Evolutionary conservation across 169 alveolate species (phyloP).

Genomic region (Eimeria tenella): DNA sequence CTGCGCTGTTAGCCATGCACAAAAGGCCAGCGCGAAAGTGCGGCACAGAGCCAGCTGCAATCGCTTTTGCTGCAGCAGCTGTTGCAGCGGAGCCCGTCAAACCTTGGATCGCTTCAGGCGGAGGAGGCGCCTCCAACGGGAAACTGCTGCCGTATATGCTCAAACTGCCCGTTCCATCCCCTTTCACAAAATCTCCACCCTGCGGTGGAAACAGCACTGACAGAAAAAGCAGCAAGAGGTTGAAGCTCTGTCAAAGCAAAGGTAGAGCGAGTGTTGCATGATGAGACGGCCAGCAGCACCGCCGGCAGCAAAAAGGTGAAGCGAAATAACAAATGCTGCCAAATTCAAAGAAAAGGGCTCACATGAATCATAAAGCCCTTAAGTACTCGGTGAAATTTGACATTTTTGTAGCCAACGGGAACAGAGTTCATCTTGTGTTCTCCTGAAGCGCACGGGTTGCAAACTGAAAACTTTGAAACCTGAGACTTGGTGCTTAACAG

Average conservation of each 20-base stretch:
- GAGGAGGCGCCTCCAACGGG: slow-evolving; percentile 92
- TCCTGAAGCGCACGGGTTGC: slow-evolving; percentile 88
- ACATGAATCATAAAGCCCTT: slow-evolving; percentile 86
- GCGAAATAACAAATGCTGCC: background rate
- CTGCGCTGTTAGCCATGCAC: slow-evolving; percentile 94
- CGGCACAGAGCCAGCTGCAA: slow-evolving; percentile 87
- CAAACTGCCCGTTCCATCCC: slow-evolving; percentile 97
- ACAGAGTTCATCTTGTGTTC: slow-evolving; percentile 92
- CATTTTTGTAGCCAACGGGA: slow-evolving; percentile 95
- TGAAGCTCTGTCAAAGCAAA: background rate
- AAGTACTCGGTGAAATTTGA: slow-evolving; percentile 89
- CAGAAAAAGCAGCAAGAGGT: background rate
- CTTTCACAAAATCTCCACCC: slow-evolving; percentile 98
- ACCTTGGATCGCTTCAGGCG: background rate
- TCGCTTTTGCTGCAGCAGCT: slow-evolving; percentile 43
- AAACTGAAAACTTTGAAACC: slow-evolving; percentile 15
- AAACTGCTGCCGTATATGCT: slow-evolving; percentile 96
- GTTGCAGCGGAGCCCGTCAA: slow-evolving; percentile 17
- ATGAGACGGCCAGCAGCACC: background rate
- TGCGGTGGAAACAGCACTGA: slow-evolving; percentile 81
- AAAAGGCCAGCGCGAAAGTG: slow-evolving; percentile 96
- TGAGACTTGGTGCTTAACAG: background rate
- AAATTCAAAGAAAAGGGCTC: background rate
- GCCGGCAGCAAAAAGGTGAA: background rate
- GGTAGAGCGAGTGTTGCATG: background rate